Evolutionary conservation across 768 basidiomycete species (phyloP).

Genomic region (Collybia sp.): DNA sequence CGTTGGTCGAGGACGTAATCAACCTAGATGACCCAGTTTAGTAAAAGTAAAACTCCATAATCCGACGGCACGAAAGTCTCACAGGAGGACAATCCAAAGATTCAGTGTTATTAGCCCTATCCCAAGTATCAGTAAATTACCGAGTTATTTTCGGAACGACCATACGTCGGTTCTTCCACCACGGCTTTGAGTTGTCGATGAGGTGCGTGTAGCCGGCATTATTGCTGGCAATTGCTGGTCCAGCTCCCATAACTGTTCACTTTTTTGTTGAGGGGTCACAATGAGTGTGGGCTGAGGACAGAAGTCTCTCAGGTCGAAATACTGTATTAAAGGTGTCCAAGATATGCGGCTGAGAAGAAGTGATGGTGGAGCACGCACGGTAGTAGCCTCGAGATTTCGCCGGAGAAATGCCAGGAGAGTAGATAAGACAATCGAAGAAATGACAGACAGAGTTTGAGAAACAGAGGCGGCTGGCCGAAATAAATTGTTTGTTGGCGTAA

Average conservation of each 20-base stretch:
- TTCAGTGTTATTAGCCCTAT: slow-evolving; percentile 45
- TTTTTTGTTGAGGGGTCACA: neutral
- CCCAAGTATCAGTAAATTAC: no score
- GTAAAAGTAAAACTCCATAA: neutral
- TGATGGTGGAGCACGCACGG: neutral
- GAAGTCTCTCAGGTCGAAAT: slow-evolving; percentile 20
- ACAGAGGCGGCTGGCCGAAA: no score
- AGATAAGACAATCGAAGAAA: neutral
- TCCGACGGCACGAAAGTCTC: slow-evolving; percentile 9
- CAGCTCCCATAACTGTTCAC: slow-evolving; percentile 39
- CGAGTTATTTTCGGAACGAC: neutral
- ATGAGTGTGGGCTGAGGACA: slow-evolving; percentile 40
- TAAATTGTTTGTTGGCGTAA: no score
- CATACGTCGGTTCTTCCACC: slow-evolving; percentile 57
- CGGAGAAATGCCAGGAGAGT: neutral
- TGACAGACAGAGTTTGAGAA: neutral
- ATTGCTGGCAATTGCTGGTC: slow-evolving; percentile 27
- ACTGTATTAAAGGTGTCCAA: slow-evolving; percentile 11
- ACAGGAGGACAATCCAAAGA: slow-evolving; percentile 55
- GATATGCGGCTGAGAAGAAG: neutral
- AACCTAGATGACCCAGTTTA: slow-evolving; percentile 28
- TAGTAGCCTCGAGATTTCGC: slow-evolving; percentile 2
- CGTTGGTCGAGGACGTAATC: slow-evolving; percentile 59
- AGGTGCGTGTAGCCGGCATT: slow-evolving; percentile 36
- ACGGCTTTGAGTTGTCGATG: slow-evolving; percentile 43